Conservation (phyloP, 371 early-diverging fungal species). For the Sporodiniella umbellata region DNA sequence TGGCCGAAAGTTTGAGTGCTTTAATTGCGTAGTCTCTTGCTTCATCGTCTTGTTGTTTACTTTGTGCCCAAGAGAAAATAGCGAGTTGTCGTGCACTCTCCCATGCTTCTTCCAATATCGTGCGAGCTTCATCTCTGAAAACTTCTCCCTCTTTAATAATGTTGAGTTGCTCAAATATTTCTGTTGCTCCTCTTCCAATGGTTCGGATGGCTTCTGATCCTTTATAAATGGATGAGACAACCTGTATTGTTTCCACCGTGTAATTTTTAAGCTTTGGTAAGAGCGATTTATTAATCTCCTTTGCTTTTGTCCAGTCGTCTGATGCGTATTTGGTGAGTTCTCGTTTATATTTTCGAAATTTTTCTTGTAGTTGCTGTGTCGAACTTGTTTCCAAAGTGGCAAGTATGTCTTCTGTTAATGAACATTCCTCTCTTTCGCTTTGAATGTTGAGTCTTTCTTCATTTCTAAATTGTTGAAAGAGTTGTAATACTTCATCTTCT, state of each 20-base stretch:
- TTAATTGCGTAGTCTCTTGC: neutral
- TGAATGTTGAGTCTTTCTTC: neutral
- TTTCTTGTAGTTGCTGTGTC: neutral
- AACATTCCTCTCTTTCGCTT: neutral
- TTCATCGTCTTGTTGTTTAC: neutral
- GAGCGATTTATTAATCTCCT: neutral
- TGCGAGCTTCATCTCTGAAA: too few species aligned
- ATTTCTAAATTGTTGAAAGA: neutral
- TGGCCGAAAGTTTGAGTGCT: slow-evolving; percentile 1
- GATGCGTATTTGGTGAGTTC: neutral
- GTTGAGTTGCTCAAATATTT: neutral
- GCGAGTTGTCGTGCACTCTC: too few species aligned
- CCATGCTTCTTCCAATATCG: too few species aligned
- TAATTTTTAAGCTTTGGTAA: neutral
- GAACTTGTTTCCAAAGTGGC: neutral
- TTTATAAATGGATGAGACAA: neutral
- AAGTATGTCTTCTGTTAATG: neutral
- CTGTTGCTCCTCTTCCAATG: neutral
- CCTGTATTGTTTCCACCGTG: neutral
- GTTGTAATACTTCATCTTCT: neutral
- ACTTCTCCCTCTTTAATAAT: neutral
- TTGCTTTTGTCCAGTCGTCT: neutral
- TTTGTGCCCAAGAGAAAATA: too few species aligned
- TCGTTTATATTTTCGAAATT: neutral
- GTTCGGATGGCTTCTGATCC: neutral